Evolutionary conservation across 106 monocot genomes (phyloP).

Genomic region (Apostasia shenzhenica): DNA sequence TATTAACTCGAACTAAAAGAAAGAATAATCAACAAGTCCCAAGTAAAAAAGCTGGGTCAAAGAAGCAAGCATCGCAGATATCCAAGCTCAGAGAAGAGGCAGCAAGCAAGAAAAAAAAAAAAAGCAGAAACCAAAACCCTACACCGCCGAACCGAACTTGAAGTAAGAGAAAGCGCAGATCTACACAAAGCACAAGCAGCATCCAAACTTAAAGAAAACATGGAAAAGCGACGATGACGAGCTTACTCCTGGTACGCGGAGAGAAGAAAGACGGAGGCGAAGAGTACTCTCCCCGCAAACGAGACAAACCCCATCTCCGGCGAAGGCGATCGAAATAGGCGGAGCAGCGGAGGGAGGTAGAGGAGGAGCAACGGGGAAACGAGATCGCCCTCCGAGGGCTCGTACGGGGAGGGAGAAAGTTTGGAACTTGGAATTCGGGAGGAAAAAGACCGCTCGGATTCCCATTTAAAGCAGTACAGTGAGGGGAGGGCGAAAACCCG

Average conservation of each 20-base stretch:
- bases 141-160: not conserved
- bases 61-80: not conserved
- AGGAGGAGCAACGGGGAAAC: not conserved
- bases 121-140: not conserved
- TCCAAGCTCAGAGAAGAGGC: not conserved
- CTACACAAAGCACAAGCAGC: not conserved
- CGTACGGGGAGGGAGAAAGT: not conserved
- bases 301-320: conserved; percentile 23
- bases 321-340: not conserved
- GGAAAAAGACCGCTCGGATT: not conserved
- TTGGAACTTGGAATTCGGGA: not conserved
- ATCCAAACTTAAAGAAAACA: not conserved
- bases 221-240: not conserved
- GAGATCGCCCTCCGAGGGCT: conserved; percentile 2
- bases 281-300: conserved; percentile 24
- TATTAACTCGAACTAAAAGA: not conserved
- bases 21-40: not conserved
- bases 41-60: not conserved
- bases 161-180: not conserved
- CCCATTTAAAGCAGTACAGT: not conserved
- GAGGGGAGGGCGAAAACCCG: too few relatives aligned
- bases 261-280: conserved; percentile 22
- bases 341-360: not conserved
- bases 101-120: not conserved
- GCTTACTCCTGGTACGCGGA: conserved; percentile 29